Evolutionary conservation across 139 green algal genomes (phyloP).

Genomic region (Diplosphaera chodatii): DNA sequence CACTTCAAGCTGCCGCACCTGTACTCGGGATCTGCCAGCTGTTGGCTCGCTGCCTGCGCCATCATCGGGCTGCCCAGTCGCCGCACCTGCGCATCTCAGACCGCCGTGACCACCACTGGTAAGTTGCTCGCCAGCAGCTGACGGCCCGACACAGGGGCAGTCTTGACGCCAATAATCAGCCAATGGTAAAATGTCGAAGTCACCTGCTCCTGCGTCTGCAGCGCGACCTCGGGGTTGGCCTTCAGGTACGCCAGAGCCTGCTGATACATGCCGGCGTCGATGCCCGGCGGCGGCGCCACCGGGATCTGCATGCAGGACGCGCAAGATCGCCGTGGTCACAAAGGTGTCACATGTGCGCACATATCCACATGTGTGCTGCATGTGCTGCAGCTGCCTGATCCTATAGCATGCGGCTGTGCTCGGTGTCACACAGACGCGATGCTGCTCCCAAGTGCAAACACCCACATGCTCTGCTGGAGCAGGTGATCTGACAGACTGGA

Average conservation of each 20-base stretch:
- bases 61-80: conserved; percentile 33
- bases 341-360: too few species aligned
- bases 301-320: conserved; percentile 20
- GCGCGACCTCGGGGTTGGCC: conserved; percentile 51
- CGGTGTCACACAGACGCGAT: too few species aligned
- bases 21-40: not conserved
- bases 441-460: too few species aligned
- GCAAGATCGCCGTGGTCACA: too few species aligned
- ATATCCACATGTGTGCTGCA: too few species aligned
- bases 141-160: not conserved
- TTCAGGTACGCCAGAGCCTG: conserved; percentile 52
- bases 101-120: conserved; percentile 32
- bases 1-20: not conserved
- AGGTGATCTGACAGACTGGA: not conserved
- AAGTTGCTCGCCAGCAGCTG: not conserved
- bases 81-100: conserved; percentile 32
- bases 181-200: conserved; percentile 5
- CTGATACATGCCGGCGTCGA: conserved; percentile 24
- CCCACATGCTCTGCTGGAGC: too few species aligned
- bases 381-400: too few species aligned
- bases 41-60: not conserved
- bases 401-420: too few species aligned
- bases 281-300: conserved; percentile 26
- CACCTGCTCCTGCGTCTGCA: conserved; percentile 36
- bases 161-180: too few species aligned